Base-by-base conservation (phyloP, 192 early-diverging fungal species). In the Linnemannia schmuckeri region DNA sequence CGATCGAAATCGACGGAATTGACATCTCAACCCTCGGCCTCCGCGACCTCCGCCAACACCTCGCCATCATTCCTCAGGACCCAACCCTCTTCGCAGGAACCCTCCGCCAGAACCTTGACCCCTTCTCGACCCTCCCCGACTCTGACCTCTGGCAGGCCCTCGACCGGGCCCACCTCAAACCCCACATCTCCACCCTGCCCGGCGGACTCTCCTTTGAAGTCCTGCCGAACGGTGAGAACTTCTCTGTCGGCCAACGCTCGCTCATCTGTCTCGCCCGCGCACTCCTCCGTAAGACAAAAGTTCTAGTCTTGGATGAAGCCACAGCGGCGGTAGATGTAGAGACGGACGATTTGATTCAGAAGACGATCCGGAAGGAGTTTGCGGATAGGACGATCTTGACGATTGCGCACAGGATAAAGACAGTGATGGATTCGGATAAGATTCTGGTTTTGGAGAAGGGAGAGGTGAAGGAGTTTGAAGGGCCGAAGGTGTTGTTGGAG, bases 351-450 rank as follows among this genome's bases (percentile, higher is more conserved):
- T 87, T 91, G 37, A 98, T 99, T 85, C 98, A 99, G 90, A 88
- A 90, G 40, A 96, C 97, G 0, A 97, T 99, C 74, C 91, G 95
- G 37, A 91, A 92, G 20, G 91, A 93, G 75, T 96, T 97, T 88
- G 90, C 89, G n/a, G 90, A 94, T 49, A 91, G 93, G 37, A 99
- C 98, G 1, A 89, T 99, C 57, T 81, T 99, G 44, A 95, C 93
- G 73, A 97, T 99, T 82, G 98, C 98, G 6, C 98, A 99, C 79
- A 93, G 97, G 9, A 77, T 97, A 69, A 92, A 93, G 75, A 97
- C 97, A 0, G 93, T 98, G 24, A 95, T 96, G 76, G 95, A 95
- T 77, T 97, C 96, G 74, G 96, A 98, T 89, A 90, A 93, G 47
- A 94, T 98, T 22, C 71, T 97, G 40, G 96, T 97, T 2, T 44